phyloP scores from a whole-genome alignment of 441 rosid genomes.

The Gossypium trilobum region DNA sequence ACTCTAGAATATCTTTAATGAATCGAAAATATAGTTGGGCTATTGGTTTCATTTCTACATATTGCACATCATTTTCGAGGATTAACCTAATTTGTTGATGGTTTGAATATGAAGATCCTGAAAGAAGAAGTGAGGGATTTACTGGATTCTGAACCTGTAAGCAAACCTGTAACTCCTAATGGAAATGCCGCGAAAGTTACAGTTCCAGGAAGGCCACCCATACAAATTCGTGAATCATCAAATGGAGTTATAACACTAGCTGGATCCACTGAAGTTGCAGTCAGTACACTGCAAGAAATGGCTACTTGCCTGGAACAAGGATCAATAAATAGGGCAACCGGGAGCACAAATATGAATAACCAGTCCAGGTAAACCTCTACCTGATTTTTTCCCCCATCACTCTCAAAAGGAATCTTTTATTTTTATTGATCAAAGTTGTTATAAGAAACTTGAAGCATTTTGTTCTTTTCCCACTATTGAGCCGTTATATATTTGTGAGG shows the following conservation, averaged over 20 bases:
- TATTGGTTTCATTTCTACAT: background rate
- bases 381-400: background rate
- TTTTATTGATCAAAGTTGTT: background rate
- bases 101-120: constrained; percentile 39
- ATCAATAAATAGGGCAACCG: constrained; percentile 51
- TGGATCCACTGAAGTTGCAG: constrained; percentile 53
- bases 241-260: constrained; percentile 55
- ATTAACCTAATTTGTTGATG: constrained; percentile 18
- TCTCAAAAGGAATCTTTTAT: background rate
- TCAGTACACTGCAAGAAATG: constrained; percentile 49
- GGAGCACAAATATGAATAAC: constrained; percentile 63
- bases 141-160: constrained; percentile 39
- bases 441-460: background rate
- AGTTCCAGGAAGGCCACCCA: constrained; percentile 39
- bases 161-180: constrained; percentile 30
- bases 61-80: background rate
- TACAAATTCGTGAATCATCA: constrained; percentile 66
- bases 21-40: constrained; percentile 1
- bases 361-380: constrained; percentile 39
- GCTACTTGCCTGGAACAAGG: constrained; percentile 58
- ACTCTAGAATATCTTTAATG: background rate
- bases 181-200: constrained; percentile 37
- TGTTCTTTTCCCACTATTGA: background rate
- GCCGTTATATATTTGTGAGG: background rate
- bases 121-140: constrained; percentile 69